Evolutionary conservation across 495 filamentous ascomycete species (phyloP).

Genomic region (Haplographium delicatum): DNA sequence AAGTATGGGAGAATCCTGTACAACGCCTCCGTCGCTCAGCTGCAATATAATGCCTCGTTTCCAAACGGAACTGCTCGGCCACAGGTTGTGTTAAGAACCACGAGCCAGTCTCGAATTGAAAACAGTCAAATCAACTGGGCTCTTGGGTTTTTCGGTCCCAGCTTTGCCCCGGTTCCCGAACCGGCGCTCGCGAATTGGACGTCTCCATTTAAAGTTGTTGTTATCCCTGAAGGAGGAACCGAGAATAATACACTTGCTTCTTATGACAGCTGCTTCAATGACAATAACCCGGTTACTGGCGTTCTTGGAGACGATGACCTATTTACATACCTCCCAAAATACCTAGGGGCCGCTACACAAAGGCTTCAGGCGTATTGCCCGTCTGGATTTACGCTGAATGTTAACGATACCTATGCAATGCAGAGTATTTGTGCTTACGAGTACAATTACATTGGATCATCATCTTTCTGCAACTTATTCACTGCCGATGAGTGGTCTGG

Average conservation of each 20-base stretch:
- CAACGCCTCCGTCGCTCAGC: slow-evolving; percentile 35
- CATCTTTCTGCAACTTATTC: slow-evolving; percentile 34
- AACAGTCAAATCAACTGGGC: slow-evolving; percentile 42
- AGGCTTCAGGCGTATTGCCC: slow-evolving; percentile 32
- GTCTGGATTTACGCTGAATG: slow-evolving; percentile 29
- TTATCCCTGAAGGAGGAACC: slow-evolving; percentile 41
- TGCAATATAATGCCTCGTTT: slow-evolving; percentile 38
- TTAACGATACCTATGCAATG: slow-evolving; percentile 40
- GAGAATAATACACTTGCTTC: slow-evolving; percentile 48
- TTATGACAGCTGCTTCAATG: slow-evolving; percentile 34
- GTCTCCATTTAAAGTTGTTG: slow-evolving; percentile 36
- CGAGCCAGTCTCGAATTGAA: slow-evolving; percentile 42
- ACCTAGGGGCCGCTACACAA: slow-evolving; percentile 27
- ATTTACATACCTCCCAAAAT: slow-evolving; percentile 31
- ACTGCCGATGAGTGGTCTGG: slow-evolving; percentile 34
- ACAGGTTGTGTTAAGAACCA: slow-evolving; percentile 45
- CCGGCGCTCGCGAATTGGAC: slow-evolving; percentile 28
- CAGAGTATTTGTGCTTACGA: slow-evolving; percentile 39
- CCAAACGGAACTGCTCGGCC: slow-evolving; percentile 40
- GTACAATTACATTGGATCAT: slow-evolving; percentile 26
- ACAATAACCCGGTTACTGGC: slow-evolving; percentile 20
- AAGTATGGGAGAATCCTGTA: slow-evolving; percentile 48
- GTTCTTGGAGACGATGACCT: slow-evolving; percentile 31
- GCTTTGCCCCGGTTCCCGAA: slow-evolving; percentile 25
- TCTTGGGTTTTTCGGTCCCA: slow-evolving; percentile 37